These are phyloP conservation scores for Raphanus hybrid DNA, from an alignment of 441 rosid genomes.

Conservation along the genomic window DNA sequence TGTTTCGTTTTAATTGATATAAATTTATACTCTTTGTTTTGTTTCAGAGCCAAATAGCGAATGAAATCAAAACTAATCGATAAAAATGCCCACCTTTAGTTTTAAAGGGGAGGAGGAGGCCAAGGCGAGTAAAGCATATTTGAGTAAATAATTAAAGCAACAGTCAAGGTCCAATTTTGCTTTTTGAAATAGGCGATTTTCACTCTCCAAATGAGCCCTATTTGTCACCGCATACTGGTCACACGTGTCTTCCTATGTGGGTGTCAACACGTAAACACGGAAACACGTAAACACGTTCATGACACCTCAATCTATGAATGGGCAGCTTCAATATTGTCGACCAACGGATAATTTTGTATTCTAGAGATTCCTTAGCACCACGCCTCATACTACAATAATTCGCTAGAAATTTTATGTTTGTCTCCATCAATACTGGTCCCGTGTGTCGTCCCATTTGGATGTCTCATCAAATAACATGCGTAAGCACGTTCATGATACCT, in stretches of 20 bases:
- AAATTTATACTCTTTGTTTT: too few relatives aligned
- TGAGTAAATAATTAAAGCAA: neutral
- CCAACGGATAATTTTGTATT: neutral
- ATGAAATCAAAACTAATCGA: too few relatives aligned
- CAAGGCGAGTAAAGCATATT: neutral
- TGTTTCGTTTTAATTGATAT: too few relatives aligned
- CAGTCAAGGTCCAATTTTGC: neutral
- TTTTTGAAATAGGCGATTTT: neutral
- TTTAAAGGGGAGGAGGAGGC: neutral
- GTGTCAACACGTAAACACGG: neutral
- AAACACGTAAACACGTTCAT: neutral
- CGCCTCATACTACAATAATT: neutral
- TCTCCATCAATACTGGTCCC: neutral
- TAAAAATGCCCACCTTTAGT: too few relatives aligned
- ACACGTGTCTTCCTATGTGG: neutral
- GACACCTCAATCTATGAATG: neutral
- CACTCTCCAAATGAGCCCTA: neutral
- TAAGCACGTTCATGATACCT: neutral
- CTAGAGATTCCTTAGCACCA: neutral
- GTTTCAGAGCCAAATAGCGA: too few relatives aligned
- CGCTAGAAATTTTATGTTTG: neutral
- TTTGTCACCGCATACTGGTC: neutral
- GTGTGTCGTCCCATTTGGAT: neutral
- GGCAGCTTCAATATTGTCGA: neutral
- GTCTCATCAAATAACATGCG: slow-evolving; percentile 1